Evolutionary conservation across 106 monocot species (phyloP), one percentile per base, ranked within the genome.

Genomic region (Agapanthus africanus): DNA sequence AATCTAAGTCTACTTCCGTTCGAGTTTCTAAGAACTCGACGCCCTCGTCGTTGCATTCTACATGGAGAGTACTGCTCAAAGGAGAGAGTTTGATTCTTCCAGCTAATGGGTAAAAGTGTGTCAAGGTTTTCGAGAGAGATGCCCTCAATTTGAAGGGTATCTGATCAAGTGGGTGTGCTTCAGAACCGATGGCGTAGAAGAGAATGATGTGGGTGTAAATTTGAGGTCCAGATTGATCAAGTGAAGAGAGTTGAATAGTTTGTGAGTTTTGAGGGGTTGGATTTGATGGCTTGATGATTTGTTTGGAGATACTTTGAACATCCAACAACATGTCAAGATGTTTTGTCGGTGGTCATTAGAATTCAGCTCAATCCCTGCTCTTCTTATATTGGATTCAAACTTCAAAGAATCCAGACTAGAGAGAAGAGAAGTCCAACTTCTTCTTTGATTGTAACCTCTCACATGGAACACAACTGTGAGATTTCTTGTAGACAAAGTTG

Each of bases 51-150:
- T 60, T 79, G 74, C 79, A 79, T 1, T 79, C 70, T 1, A 74
- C 63, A 16, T 74, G 23, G 22, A 79, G 65, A 30, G 39, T 72
- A 26, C 34, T 37, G 21, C n/a, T n/a, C n/a, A 51, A 57, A n/a
- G 11, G 27, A 30, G 73, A 52, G 4, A n/a, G 57, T 32, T 30
- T 44, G 66, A 72, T 72, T 39, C 73, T 69, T 15, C 77, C 82
- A 37, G 77, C 82, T n/a, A 82, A 37, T 8, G 82, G 82, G 19
- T 73, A 82, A 35, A 77, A 77, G 47, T 54, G 69, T 6, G 36
- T 40, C 27, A 81, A 22, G 39, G 68, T 69, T 54, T 54, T 11
- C 5, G 81, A 81, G 7, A 77, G 81, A 0, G 81, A 81, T 1
- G 61, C 19, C 39, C 72, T 76, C 26, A 81, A 72, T 3, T 47